Evolutionary conservation across 805 yeast species (phyloP), one percentile per base, ranked within the genome.

Genomic region (Candida xiaguanensis): DNA sequence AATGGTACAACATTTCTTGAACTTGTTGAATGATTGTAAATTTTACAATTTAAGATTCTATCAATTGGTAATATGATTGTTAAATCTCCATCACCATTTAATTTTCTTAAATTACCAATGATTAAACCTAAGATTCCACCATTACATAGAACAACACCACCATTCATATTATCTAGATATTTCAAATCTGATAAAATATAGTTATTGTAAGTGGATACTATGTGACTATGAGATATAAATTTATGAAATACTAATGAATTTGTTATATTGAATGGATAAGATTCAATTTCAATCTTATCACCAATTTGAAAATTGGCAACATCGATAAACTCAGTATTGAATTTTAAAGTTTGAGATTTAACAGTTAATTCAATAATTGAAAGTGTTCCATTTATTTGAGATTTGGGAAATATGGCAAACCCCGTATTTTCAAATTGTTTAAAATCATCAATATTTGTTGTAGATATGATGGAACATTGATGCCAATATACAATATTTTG

Each of bases 51-150:
- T 33, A 16, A 20, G 9, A 19, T 17, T 13, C 30, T 18, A 36
- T 44, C 49, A 12, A 60, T 45, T 1, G 63, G 45, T 8, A 61
- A n/a, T 3, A 66, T 46, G 16, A 60, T 47, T 5, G 63, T 41
- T 36, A 73, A 47, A 32, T 72, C 75, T 3, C 78, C 78, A 37
- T 69, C 74, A 6, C 76, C 76, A 42, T 70, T 63, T 24, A 41
- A 38, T 42, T 67, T 68, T 11, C 62, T 48, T 16, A 71, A 37
- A 36, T 58, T 61, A 0, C 75, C 71, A 43, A 62, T 41, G 1
- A 72, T 58, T 18, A 72, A 45, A 0, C 78, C 78, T 5, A 65
- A 34, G 1, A 62, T 52, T 1, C 38, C 39, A 1, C 36, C 41
- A 4, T 19, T 9, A 7, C 29, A 36, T 2, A 38, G 13, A 8